Base-by-base conservation (phyloP, 495 filamentous ascomycete species). In the Aspergillus cavernicola region DNA sequence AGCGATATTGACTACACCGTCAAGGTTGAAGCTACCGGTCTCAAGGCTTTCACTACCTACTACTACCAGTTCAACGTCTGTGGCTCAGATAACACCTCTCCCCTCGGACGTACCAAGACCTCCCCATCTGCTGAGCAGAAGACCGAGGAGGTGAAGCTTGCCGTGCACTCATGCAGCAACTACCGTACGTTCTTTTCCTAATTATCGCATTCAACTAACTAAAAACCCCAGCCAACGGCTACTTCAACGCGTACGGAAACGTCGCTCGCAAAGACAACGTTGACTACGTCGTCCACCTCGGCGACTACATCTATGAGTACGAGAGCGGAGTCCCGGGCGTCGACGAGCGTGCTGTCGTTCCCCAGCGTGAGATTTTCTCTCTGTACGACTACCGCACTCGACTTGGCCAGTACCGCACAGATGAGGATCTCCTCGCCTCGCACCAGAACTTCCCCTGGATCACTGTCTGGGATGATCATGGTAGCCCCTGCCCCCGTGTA, bases 221-320 rank as follows among this genome's bases (percentile, higher is more conserved):
- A 10, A 19, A 2, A 12, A 4, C 18, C 47, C 11, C 31, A 61
- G 58, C 58, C 11, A 56, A 28, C n/a, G 58, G 58, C 15, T 60
- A 56, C 44, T 60, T 60, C 49, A 60, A 60, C 43, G 58, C 58
- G 11, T 60, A 60, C 33, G 58, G 58, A 22, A 52, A 60, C 16
- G 49, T 52, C 13, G 85, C 73, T 3, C 76, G 83, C 45, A 87
- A 87, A 58, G 83, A 87, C 54, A 77, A 76, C 18, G 80, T 85
- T 11, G 83, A 88, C 63, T 87, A 82, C 64, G 77, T 86, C 0
- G 51, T 85, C 18, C 55, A 57, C 22, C 49, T 57, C 11, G 82
- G 83, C 18, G 85, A 88, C 61, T 87, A 86, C 62, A 85, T 86
- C 62, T 86, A 88, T 62, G 83, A 88, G 61, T 81, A 80, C 38